These are phyloP conservation scores for Lachnellula subtilissima DNA, from an alignment of 2,329 filamentous ascomycete species.

Conservation along the genomic window DNA sequence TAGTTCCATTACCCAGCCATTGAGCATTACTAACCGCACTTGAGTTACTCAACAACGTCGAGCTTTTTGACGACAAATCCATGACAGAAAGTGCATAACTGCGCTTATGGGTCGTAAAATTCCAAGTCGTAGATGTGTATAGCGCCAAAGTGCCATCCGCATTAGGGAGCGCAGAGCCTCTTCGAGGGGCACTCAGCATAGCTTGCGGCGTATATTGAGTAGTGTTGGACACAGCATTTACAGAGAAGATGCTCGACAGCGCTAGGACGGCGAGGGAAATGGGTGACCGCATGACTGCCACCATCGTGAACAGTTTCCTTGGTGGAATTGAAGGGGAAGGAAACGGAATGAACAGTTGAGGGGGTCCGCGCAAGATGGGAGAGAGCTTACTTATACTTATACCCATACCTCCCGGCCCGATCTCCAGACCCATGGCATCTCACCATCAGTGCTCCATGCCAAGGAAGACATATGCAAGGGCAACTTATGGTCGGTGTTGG, in stretches of 20 bases:
- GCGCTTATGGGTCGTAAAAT: constrained; percentile 65
- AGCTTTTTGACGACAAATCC: constrained; percentile 45
- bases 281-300: constrained; percentile 7
- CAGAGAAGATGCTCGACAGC: constrained; percentile 8
- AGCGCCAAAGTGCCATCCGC: constrained; percentile 58
- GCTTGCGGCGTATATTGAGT: constrained; percentile 63
- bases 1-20: constrained; percentile 23
- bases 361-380: not conserved
- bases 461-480: not conserved
- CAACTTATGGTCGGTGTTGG: no score
- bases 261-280: not conserved
- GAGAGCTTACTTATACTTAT: constrained; percentile 9
- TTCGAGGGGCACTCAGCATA: constrained; percentile 68
- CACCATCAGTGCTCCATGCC: not conserved
- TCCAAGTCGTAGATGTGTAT: constrained; percentile 71
- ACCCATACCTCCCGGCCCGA: not conserved
- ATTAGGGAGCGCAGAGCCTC: constrained; percentile 65
- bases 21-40: constrained; percentile 20
- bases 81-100: constrained; percentile 63
- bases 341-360: not conserved
- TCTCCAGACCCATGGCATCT: not conserved
- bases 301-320: constrained; percentile 3
- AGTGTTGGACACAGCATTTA: constrained; percentile 9
- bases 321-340: not conserved
- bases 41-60: constrained; percentile 20